A percentile compares a stretch with the other conserved stretches of the same genome.
These are phyloP conservation scores for Botrytis hyacinthi DNA, from an alignment of 2,329 filamentous ascomycete species.

Conservation along the genomic window DNA sequence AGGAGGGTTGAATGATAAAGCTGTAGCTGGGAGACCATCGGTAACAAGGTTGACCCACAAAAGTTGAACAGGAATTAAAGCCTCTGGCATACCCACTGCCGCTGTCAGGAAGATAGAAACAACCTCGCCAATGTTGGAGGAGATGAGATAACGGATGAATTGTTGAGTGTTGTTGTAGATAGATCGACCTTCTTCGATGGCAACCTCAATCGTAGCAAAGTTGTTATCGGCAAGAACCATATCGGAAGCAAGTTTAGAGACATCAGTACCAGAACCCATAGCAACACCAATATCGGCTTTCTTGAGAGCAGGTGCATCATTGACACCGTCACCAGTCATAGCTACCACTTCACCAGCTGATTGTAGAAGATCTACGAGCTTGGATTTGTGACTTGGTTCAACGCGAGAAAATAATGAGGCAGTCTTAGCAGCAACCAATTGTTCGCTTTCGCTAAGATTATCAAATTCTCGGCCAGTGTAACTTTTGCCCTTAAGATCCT, in stretches of 20 bases:
- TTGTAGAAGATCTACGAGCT: conserved; percentile 93
- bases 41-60: conserved; percentile 99
- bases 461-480: conserved; percentile 96
- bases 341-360: conserved; percentile 91
- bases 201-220: conserved; percentile 94
- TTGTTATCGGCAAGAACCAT: conserved; percentile 99
- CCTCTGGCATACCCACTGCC: conserved; percentile 94
- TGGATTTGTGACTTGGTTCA: conserved; percentile 95
- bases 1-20: conserved; percentile 96
- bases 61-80: conserved; percentile 92
- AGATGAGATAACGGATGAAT: conserved; percentile 98
- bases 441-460: conserved; percentile 71
- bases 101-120: conserved; percentile 98
- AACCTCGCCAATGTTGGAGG: conserved; percentile 97
- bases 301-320: conserved; percentile 95
- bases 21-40: conserved; percentile 92
- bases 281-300: conserved; percentile 98
- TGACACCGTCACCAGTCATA: conserved; percentile 99
- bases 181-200: conserved; percentile 93
- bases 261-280: conserved; percentile 97
- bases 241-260: conserved; percentile 92
- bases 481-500: conserved; percentile 87
- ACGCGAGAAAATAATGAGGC: conserved; percentile 95
- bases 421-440: conserved; percentile 78
- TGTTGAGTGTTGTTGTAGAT: conserved; percentile 99